Evolutionary conservation across 139 green algal species (phyloP), one percentile per base, ranked within the genome.

Genomic region (Chlorella vulgaris): DNA sequence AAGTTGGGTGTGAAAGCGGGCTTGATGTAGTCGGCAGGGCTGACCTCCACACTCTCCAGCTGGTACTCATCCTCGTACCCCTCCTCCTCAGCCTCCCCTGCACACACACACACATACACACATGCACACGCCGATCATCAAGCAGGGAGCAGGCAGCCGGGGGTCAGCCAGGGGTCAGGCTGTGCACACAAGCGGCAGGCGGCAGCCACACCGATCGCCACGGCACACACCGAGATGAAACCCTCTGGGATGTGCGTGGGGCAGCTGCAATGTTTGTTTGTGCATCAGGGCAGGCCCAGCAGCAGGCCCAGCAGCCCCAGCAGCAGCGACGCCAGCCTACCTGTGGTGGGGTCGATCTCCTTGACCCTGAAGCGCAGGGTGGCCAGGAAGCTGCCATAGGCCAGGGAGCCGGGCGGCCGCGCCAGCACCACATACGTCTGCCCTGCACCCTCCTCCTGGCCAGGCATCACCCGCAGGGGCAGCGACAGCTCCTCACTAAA

Each of bases 31-130:
- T 99, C 95, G 3, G 88, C 84, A 0, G 91, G 63, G 0, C 82
- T 79, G 66, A 98, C 84, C 77, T 97, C 92, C 40, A 98, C 35
- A 67, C 98, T 96, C 87, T 99, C 96, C 76, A 99, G 88, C 85
- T 95, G 90, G 88, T 99, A 99, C 91, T 99, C 97, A 76, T 99
- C 97, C 39, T 97, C 94, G 71, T 98, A 99, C 5, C 97, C 94
- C 15, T 97, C 92, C 87, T 98, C 94, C 85, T 98, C 94, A 2
- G 89, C 88, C 78, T 97, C 94, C 40, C 91, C 90, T 90, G 90
- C 62, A 74, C n/a, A n/a, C n/a, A n/a, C n/a, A n/a, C n/a, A n/a
- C n/a, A n/a, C n/a, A n/a, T n/a, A n/a, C n/a, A n/a, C n/a, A n/a
- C n/a, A n/a, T n/a, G n/a, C n/a, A n/a, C n/a, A n/a, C n/a, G n/a